Evolutionary conservation across 257 asterid genomes (phyloP), one percentile per base, ranked within the genome.

Genomic region (Mitragyna speciosa): DNA sequence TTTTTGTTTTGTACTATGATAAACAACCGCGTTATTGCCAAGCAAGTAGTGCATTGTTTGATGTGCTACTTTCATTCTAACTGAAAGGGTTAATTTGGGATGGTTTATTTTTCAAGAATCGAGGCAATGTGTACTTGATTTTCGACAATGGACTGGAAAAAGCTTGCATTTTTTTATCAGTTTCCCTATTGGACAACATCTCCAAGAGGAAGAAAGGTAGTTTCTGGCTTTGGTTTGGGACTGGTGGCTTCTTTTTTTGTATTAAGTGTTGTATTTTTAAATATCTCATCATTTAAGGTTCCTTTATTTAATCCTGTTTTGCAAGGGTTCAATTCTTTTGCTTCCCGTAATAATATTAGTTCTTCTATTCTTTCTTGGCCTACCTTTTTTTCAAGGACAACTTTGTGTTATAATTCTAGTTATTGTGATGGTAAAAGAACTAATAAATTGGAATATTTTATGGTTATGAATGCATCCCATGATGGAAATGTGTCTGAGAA

Each of bases 141-240:
- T 74, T 24, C 84, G 45, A 59, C 68, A 30, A 88, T 89, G 95
- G 93, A 91, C 83, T 80, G 86, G 83, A 93, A 83, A 82, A 93
- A 78, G 52, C 75, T 86, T 11, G 54, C 91, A n/a, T 88, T 89
- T 63, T 70, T 92, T 43, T 94, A 90, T 81, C 95, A 90, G 79
- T 82, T 87, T 3, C 51, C 89, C 16, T 63, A 36, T 22, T 81
- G 68, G 19, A 61, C 78, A 56, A 83, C 91, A 22, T 85, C 92
- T 79, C 78, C 87, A 8, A 82, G 90, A 81, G 88, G 90, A 79
- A 88, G 87, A 74, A 92, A 89, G 89, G 86, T 85, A 45, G 88
- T 86, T 86, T 90, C 96, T 30, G 89, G 92, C 6, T 87, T 89
- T 83, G 87, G 93, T 45, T 80, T 92, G 31, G 89, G 93, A 59